Evolutionary conservation across 306 rosid species (phyloP).

Genomic region (Prosopis cineraria): DNA sequence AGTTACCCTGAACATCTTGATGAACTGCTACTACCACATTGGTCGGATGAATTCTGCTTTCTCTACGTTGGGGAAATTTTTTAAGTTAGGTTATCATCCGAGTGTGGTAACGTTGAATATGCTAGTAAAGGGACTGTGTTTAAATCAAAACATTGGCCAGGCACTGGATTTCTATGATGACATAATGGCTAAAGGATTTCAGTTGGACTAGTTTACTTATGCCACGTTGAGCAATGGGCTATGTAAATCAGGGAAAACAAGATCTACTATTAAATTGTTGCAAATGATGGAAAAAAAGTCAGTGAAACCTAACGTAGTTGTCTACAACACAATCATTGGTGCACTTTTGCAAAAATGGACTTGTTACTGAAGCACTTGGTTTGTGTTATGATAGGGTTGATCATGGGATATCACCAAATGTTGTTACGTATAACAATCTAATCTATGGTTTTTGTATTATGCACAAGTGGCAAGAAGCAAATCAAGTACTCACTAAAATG

Average conservation of each 20-base stretch:
- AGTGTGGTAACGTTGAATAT: slow-evolving; percentile 27
- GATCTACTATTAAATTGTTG: too few relatives aligned
- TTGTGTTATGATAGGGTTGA: slow-evolving; percentile 29
- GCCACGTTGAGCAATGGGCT: slow-evolving; percentile 41
- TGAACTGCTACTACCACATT: slow-evolving; percentile 43
- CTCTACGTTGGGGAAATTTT: slow-evolving; percentile 32
- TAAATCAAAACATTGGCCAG: slow-evolving; percentile 23
- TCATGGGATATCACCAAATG: slow-evolving; percentile 32
- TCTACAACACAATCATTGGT: too few relatives aligned
- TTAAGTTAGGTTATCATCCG: slow-evolving; percentile 38
- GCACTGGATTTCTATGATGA: slow-evolving; percentile 34
- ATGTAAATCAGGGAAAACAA: slow-evolving; percentile 30
- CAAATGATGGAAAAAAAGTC: too few relatives aligned
- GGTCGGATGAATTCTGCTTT: slow-evolving; percentile 39
- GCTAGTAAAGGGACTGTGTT: slow-evolving; percentile 37
- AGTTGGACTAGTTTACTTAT: slow-evolving; percentile 31
- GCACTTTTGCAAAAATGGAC: slow-evolving; percentile 40
- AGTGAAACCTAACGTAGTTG: too few relatives aligned
- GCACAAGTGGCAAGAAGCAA: slow-evolving; percentile 34
- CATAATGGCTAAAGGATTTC: too few relatives aligned
- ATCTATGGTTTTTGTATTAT: slow-evolving; percentile 36
- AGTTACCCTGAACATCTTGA: slow-evolving; percentile 36
- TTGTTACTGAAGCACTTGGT: slow-evolving; percentile 29
- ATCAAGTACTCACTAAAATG: too few relatives aligned
- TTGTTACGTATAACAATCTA: slow-evolving; percentile 41